phyloP scores from a whole-genome alignment of 164 flowering plant genomes.

The Tetracentron sinense region DNA sequence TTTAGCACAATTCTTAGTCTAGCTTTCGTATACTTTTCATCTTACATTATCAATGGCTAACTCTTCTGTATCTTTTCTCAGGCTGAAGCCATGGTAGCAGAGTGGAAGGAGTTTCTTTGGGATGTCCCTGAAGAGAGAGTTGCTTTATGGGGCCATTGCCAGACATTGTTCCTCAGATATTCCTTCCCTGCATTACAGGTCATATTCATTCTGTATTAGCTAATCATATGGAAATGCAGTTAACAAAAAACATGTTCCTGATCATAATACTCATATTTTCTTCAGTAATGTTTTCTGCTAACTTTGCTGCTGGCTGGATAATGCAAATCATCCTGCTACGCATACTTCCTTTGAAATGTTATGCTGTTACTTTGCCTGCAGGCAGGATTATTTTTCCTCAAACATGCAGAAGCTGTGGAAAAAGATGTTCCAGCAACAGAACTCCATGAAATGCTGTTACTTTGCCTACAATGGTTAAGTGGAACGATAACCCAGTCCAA shows the following conservation, averaged over 20 bases:
- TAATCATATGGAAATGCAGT: background rate
- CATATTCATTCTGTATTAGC: background rate
- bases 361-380: slow-evolving; percentile 25
- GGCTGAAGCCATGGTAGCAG: slow-evolving; percentile 99
- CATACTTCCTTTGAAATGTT: background rate
- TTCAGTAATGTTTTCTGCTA: background rate
- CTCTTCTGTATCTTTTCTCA: slow-evolving; percentile 20
- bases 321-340: background rate
- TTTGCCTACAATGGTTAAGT: slow-evolving; percentile 95
- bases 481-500: slow-evolving; percentile 70
- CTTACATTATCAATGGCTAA: background rate
- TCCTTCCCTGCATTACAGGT: slow-evolving; percentile 87
- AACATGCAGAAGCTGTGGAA: slow-evolving; percentile 93
- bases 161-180: slow-evolving; percentile 74
- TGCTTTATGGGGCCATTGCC: slow-evolving; percentile 97
- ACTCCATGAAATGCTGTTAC: slow-evolving; percentile 77
- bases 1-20: background rate
- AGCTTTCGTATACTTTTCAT: background rate
- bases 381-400: slow-evolving; percentile 96
- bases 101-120: slow-evolving; percentile 99
- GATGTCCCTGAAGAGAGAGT: slow-evolving; percentile 98
- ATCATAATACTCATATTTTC: background rate
- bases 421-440: slow-evolving; percentile 87
- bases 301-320: background rate
- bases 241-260: background rate